A percentile compares a stretch with the other conserved stretches of the same genome.
These are phyloP conservation scores for Simplicillium sp. DNA, from an alignment of 2,329 filamentous ascomycete species.

Conservation along the genomic window DNA sequence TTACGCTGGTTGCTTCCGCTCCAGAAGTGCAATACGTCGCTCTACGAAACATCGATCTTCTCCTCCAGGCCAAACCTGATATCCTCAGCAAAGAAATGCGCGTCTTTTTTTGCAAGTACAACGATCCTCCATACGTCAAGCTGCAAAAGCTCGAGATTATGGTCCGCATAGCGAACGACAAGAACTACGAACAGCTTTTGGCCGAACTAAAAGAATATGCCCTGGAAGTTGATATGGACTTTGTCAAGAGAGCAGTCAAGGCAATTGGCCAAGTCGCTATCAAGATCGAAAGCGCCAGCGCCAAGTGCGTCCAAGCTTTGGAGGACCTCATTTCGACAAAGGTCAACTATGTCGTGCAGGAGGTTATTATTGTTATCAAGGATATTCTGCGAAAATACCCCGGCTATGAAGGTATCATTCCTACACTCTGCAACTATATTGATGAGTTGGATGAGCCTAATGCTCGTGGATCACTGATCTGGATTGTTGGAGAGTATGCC, in stretches of 20 bases:
- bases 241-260: constrained; percentile 85
- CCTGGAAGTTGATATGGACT: constrained; percentile 98
- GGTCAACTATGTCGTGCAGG: constrained; percentile 98
- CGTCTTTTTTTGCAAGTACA: constrained; percentile 99
- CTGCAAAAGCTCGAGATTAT: constrained; percentile 97
- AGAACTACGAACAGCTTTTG: constrained; percentile 89
- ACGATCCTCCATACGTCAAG: constrained; percentile 95
- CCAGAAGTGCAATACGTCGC: constrained; percentile 98
- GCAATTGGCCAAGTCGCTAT: constrained; percentile 97
- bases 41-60: constrained; percentile 86
- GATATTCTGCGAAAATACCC: constrained; percentile 97
- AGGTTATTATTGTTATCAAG: constrained; percentile 97
- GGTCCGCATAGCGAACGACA: constrained; percentile 97
- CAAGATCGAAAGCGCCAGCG: constrained; percentile 91
- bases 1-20: constrained; percentile 89
- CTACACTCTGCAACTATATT: constrained; percentile 90
- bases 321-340: constrained; percentile 94
- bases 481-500: constrained; percentile 98
- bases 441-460: constrained; percentile 94
- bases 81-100: constrained; percentile 95
- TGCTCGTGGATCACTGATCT: constrained; percentile 84
- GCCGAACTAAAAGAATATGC: constrained; percentile 96
- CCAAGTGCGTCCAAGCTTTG: constrained; percentile 90
- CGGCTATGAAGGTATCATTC: constrained; percentile 96
- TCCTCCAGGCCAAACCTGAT: constrained; percentile 91